Conservation (phyloP, 208 protist species). For the Angomonas desouzai region DNA sequence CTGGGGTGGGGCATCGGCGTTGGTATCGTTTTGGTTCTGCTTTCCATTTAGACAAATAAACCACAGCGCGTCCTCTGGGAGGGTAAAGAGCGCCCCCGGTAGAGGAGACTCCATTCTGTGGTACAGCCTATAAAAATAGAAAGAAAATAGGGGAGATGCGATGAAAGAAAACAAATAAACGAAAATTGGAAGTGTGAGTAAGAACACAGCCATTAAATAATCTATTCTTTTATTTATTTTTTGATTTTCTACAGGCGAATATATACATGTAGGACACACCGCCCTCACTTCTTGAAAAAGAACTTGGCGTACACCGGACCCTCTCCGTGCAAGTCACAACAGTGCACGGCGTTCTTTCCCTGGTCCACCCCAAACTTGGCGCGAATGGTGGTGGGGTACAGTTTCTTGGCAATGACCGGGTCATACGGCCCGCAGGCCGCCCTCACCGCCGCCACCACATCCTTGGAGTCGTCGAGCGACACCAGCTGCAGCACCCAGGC, state of each 20-base stretch:
- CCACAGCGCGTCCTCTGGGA: constrained; percentile 4
- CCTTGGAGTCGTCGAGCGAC: constrained; percentile 35
- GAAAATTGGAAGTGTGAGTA: too few species aligned
- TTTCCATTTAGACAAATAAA: background rate
- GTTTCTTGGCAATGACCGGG: constrained; percentile 72
- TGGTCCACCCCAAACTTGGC: constrained; percentile 82
- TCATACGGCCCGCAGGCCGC: constrained; percentile 80
- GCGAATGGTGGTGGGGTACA: constrained; percentile 82
- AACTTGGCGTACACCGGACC: constrained; percentile 79
- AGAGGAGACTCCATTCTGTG: background rate
- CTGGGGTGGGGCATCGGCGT: background rate
- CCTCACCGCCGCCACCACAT: constrained; percentile 58
- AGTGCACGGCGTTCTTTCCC: constrained; percentile 91
- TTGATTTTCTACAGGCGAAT: too few species aligned
- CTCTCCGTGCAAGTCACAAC: constrained; percentile 93
- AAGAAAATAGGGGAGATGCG: background rate
- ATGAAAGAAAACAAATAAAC: constrained; percentile 12
- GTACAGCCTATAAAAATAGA: background rate
- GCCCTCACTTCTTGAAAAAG: constrained; percentile 45
- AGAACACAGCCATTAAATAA: too few species aligned
- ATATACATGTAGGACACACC: too few species aligned
- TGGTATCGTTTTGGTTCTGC: background rate
- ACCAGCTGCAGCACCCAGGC: constrained; percentile 81
- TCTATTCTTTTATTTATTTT: too few species aligned
- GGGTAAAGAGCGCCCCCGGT: background rate